Base-by-base conservation (phyloP, 352 stramenopile genomes). In the Pythium rhizo-oryzae region DNA sequence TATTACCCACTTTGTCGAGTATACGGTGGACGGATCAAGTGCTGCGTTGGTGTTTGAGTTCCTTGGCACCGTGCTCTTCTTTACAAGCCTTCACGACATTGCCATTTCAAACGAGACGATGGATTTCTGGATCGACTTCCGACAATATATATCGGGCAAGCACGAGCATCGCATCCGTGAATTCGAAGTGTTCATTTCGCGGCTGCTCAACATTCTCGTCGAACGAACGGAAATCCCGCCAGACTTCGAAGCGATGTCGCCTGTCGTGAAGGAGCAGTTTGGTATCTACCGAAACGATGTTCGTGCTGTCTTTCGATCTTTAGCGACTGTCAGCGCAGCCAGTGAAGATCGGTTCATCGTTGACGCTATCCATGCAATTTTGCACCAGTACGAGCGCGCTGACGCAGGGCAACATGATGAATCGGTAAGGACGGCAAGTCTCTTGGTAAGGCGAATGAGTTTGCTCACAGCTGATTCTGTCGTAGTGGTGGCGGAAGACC, bases 121-220 rank as follows among this genome's bases (percentile, higher is more conserved):
- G 83, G 78, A 86, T 12, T 94, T 94, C 33, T 94, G 86, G 86
- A 89, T 94, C 67, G 78, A 89, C 41, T 93, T 94, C 39, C 78
- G 85, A 28, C 53, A 67, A 11, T 94, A 94, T 59, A 70, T 94
- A 35, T 91, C 81, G 11, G 86, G 86, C 43, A 94, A 94, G 62
- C 71, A 94, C 60, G 84, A 94, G 43, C 51, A 78, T n/a, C 82
- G 82, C 24, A 90, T 91, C 70, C 58, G 69, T 39, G 78, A 80
- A 13, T 93, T 92, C 60, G 84, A 92, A 56, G 69, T 77, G 4
- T 94, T 94, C 60, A 83, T 93, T 43, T 88, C 80, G 12, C 82
- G 84, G 8, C 65, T 94, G 51, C 60, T 92, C n/a, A 69, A 70
- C 53, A 89, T 92, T 56, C 55, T 94, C 18, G 74, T 94, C 43